These are phyloP conservation scores for Malassezia pachydermatis DNA, from an alignment of 1,284 basidiomycete genomes.

Conservation along the genomic window DNA sequence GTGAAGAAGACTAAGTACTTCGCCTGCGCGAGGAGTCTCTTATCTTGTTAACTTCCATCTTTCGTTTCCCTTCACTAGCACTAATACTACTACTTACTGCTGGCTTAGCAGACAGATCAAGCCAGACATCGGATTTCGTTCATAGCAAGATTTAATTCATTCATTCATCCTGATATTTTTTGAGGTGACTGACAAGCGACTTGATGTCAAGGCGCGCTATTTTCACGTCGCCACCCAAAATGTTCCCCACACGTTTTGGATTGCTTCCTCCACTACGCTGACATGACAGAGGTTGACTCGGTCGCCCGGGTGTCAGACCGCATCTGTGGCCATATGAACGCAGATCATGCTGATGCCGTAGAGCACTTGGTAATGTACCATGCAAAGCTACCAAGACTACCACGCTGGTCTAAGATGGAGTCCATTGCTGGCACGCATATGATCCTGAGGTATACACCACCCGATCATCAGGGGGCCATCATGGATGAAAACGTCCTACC, in stretches of 20 bases:
- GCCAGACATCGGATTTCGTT: too few relatives aligned
- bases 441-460: not conserved
- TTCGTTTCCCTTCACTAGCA: too few relatives aligned
- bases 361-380: conserved; percentile 12
- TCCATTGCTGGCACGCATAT: conserved; percentile 1
- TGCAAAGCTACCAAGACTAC: conserved; percentile 1
- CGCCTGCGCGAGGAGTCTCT: too few relatives aligned
- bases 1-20: conserved; percentile 20
- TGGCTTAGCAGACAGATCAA: too few relatives aligned
- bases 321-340: conserved; percentile 17
- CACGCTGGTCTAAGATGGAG: conserved; percentile 8
- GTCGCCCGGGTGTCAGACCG: conserved; percentile 3
- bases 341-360: conserved; percentile 15
- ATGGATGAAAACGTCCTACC: not conserved
- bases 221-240: too few relatives aligned
- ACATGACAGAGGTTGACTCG: not conserved
- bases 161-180: too few relatives aligned
- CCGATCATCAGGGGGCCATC: not conserved
- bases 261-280: not conserved
- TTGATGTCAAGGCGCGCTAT: too few relatives aligned
- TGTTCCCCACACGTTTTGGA: too few relatives aligned
- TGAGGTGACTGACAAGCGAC: too few relatives aligned
- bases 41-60: too few relatives aligned
- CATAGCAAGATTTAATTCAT: too few relatives aligned
- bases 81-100: too few relatives aligned